phyloP scores from a whole-genome alignment of 306 rosid species.

The Adenanthera pavonina region DNA sequence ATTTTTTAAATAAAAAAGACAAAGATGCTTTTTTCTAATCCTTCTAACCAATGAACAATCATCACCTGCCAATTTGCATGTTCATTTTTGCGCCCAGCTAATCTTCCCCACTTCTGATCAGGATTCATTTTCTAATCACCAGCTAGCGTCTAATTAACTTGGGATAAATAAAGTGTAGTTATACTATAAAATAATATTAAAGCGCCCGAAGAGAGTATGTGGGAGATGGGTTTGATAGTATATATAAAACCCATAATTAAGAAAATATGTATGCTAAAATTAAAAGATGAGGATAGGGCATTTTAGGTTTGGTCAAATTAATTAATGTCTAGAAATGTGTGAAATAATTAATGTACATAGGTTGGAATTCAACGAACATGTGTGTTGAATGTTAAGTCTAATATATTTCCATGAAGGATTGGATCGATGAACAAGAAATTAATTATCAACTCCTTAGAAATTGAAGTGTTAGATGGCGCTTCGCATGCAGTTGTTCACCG shows the following conservation, averaged over 20 bases:
- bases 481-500: neutral
- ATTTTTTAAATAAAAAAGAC: neutral
- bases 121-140: no score
- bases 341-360: neutral
- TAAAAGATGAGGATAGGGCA: neutral
- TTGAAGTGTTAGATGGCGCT: neutral
- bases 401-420: neutral
- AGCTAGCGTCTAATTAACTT: no score
- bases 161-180: no score
- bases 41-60: neutral
- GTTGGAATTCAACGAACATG: constrained; percentile 28
- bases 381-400: constrained; percentile 13
- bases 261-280: neutral
- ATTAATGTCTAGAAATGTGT: neutral
- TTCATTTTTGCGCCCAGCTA: no score
- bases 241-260: neutral
- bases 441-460: neutral
- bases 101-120: no score
- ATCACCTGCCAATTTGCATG: no score
- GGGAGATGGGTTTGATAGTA: neutral
- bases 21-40: no score
- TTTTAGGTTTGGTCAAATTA: neutral
- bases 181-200: no score
- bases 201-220: no score
- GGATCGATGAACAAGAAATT: neutral